A percentile compares a stretch with the other conserved stretches of the same genome.
Evolutionary conservation across 176 grass and related monocot genomes (phyloP).

Genomic region (Dendrocalamus sinicus): DNA sequence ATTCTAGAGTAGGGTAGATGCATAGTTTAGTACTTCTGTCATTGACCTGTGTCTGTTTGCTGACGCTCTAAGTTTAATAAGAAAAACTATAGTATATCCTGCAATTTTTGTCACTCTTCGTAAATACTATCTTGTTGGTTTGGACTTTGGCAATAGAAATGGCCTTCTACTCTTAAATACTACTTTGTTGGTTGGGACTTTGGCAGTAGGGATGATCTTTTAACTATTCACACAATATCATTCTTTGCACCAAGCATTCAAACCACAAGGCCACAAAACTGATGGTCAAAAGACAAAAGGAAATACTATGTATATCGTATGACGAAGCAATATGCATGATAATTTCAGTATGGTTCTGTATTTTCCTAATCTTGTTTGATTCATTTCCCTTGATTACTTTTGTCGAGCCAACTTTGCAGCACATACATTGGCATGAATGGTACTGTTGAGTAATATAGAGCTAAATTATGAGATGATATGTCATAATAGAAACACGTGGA

Average conservation of each 20-base stretch:
- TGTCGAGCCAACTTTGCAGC: not conserved
- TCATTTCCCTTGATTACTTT: not conserved
- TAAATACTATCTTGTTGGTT: no score
- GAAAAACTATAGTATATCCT: not conserved
- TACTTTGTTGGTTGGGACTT: slow-evolving; percentile 8
- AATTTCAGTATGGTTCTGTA: not conserved
- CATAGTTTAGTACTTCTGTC: no score
- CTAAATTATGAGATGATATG: not conserved
- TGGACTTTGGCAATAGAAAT: no score
- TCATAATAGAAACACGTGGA: slow-evolving; percentile 4
- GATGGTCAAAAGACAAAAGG: slow-evolving; percentile 14
- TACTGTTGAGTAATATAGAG: not conserved
- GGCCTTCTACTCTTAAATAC: not conserved
- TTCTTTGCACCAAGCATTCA: not conserved
- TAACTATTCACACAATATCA: slow-evolving; percentile 7
- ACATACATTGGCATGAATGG: not conserved
- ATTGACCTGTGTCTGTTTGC: slow-evolving; percentile 22
- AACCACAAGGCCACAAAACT: not conserved
- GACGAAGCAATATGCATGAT: not conserved
- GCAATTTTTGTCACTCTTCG: not conserved
- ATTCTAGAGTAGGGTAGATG: no score
- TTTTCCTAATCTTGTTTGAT: slow-evolving; percentile 7
- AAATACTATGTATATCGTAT: not conserved
- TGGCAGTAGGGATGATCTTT: not conserved
- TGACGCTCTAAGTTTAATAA: slow-evolving; percentile 4